These are phyloP conservation scores for Talaromyces albobiverticillius DNA, from an alignment of 2,329 filamentous ascomycete genomes.

Conservation along the genomic window DNA sequence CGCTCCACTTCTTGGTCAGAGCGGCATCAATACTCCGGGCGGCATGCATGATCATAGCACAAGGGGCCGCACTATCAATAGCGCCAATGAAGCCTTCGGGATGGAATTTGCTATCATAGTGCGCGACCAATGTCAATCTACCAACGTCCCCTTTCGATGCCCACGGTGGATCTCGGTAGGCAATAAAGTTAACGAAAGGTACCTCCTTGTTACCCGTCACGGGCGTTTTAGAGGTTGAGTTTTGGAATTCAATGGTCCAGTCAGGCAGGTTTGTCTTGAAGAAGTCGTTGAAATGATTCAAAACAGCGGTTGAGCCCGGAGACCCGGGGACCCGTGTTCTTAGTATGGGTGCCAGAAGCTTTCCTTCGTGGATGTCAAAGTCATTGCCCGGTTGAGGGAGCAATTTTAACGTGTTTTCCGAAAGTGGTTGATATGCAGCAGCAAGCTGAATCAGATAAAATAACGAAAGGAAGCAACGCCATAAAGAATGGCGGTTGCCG, in stretches of 20 bases:
- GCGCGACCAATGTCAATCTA: constrained; percentile 81
- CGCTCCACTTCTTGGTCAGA: constrained; percentile 76
- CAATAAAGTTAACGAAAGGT: constrained; percentile 83
- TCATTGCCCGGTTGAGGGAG: constrained; percentile 71
- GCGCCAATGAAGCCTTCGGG: constrained; percentile 90
- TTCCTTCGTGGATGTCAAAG: constrained; percentile 74
- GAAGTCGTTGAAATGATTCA: constrained; percentile 80
- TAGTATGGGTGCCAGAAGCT: constrained; percentile 80
- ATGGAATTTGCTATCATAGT: constrained; percentile 82
- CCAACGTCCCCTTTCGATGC: constrained; percentile 69
- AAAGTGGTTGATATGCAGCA: constrained; percentile 60
- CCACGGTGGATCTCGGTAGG: constrained; percentile 86
- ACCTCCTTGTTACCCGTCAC: constrained; percentile 67
- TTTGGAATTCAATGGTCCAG: constrained; percentile 82
- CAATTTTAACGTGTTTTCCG: constrained; percentile 68
- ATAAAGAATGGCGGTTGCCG: constrained; percentile 2
- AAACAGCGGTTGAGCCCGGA: constrained; percentile 66
- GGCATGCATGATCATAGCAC: constrained; percentile 87
- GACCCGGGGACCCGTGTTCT: constrained; percentile 87
- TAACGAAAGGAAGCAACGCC: constrained; percentile 7
- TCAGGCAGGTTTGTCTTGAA: constrained; percentile 70
- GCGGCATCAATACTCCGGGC: constrained; percentile 76
- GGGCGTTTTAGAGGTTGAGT: constrained; percentile 82
- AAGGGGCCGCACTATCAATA: constrained; percentile 89
- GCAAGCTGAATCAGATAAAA: constrained; percentile 10